Base-by-base conservation (phyloP, 2,329 filamentous ascomycete species). In the Microsporum ferrugineum region DNA sequence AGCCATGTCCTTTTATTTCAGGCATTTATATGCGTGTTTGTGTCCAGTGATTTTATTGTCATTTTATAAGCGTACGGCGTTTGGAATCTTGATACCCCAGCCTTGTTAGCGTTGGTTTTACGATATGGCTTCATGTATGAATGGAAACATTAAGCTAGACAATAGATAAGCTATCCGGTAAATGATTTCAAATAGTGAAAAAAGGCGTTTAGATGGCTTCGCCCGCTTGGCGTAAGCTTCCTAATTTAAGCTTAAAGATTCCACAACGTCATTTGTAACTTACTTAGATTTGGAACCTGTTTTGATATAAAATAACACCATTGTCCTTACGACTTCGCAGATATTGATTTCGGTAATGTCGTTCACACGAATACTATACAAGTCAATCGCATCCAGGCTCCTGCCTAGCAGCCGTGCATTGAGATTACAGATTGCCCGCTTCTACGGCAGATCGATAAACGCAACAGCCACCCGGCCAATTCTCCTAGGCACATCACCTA, bases 401-500 rank as follows among this genome's bases (percentile, higher is more conserved):
- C 4, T 34, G 8, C 31, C 14, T 12, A 55, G 14, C 31, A 36
- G 51, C n/a, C 33, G 17, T 55, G 27, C 45, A 33, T 12, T 51
- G 23, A 51, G 10, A 51, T 27, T 7, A 12, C 49, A 36, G 17
- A n/a, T n/a, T 33, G 2, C 17, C 17, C 12, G 41, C 62, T 66
- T 65, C 68, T 74, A 66, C 67, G 69, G 7, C 60, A 74, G 68
- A 67, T 67, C 45, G 76, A 71, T 51, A 68, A 74, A 62, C 67
- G 82, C 62, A 10, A 1, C 51, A 36, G 31, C 7, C 14, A 36
- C 2, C 51, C 14, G 51, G 51, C 51, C 31, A 51, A 23, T 33
- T 51, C 45, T 51, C 3, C 27, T 31, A 29, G 45, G 51, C 7
- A 29, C 14, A 10, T 34, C 92, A 84, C 86, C 89, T 59, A 82